phyloP scores from a whole-genome alignment of 2,329 filamentous ascomycete genomes.

The Lachnellula subtilissima region DNA sequence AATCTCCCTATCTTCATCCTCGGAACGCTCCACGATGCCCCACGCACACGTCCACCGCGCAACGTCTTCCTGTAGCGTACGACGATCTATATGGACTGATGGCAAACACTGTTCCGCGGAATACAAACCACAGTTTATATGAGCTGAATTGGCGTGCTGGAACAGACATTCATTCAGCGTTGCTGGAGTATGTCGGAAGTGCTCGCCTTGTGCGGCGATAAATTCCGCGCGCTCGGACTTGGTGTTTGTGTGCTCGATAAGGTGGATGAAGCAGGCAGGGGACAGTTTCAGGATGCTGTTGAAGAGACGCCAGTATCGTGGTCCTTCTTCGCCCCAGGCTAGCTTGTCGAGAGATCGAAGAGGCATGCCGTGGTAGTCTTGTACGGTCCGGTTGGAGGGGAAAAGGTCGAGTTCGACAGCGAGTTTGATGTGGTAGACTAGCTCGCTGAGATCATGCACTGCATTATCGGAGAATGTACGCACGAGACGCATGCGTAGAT shows the following conservation, averaged over 20 bases:
- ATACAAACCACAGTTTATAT: neutral
- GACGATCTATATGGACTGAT: neutral
- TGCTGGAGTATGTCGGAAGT: constrained; percentile 24
- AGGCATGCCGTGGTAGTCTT: constrained; percentile 23
- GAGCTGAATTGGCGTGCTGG: neutral
- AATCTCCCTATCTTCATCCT: neutral
- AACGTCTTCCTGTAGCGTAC: neutral
- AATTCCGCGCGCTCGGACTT: constrained; percentile 26
- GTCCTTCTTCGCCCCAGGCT: constrained; percentile 28
- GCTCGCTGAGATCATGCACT: constrained; percentile 27
- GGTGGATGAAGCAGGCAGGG: constrained; percentile 25
- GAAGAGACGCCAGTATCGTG: constrained; percentile 21
- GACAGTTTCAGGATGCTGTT: constrained; percentile 26
- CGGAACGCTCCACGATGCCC: neutral
- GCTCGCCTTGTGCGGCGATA: constrained; percentile 19
- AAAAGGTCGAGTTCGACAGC: constrained; percentile 28
- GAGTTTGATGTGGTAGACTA: constrained; percentile 25
- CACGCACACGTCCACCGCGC: neutral
- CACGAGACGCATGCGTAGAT: constrained; percentile 26
- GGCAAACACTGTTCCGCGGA: neutral
- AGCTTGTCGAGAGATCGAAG: constrained; percentile 21
- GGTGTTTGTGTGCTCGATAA: constrained; percentile 26
- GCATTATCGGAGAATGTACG: constrained; percentile 26
- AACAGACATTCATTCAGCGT: constrained; percentile 21
- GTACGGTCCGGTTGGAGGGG: constrained; percentile 27